phyloP scores from a whole-genome alignment of 176 grass and related monocot genomes.

The Aegilops bicornis region DNA sequence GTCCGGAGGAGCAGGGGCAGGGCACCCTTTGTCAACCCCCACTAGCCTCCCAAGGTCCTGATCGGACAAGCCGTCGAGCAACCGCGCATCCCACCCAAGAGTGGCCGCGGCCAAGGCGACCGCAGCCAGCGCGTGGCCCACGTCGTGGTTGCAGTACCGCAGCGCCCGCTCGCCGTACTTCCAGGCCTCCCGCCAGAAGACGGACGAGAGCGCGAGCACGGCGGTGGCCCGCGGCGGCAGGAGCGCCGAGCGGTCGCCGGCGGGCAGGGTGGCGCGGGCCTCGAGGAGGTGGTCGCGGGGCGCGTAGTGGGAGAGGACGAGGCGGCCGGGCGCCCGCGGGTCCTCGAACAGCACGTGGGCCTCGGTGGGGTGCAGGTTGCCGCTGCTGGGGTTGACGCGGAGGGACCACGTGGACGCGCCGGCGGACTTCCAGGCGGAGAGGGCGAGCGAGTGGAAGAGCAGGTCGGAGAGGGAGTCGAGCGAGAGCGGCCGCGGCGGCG shows the following conservation, averaged over 20 bases:
- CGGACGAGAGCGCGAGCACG: slow-evolving; percentile 58
- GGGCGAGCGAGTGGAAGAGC: slow-evolving; percentile 83
- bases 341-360: slow-evolving; percentile 59
- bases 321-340: slow-evolving; percentile 3
- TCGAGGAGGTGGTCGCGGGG: slow-evolving; percentile 85
- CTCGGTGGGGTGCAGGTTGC: slow-evolving; percentile 96
- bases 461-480: slow-evolving; percentile 63
- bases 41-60: slow-evolving; percentile 61
- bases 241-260: background rate
- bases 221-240: slow-evolving; percentile 30
- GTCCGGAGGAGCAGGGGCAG: slow-evolving; percentile 25
- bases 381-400: slow-evolving; percentile 91
- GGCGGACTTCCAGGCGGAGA: slow-evolving; percentile 90
- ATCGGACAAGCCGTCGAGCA: slow-evolving; percentile 68
- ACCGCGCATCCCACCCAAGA: slow-evolving; percentile 72
- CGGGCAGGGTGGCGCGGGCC: slow-evolving; percentile 30
- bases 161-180: slow-evolving; percentile 91
- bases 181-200: slow-evolving; percentile 96
- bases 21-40: slow-evolving; percentile 45
- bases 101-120: slow-evolving; percentile 53
- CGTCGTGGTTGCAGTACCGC: slow-evolving; percentile 94
- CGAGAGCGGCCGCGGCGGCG: slow-evolving; percentile 40
- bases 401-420: slow-evolving; percentile 81
- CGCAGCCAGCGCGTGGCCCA: slow-evolving; percentile 74
- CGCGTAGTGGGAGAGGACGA: slow-evolving; percentile 66